phyloP scores from a whole-genome alignment of 441 rosid species.

The Syzygium malaccense region DNA sequence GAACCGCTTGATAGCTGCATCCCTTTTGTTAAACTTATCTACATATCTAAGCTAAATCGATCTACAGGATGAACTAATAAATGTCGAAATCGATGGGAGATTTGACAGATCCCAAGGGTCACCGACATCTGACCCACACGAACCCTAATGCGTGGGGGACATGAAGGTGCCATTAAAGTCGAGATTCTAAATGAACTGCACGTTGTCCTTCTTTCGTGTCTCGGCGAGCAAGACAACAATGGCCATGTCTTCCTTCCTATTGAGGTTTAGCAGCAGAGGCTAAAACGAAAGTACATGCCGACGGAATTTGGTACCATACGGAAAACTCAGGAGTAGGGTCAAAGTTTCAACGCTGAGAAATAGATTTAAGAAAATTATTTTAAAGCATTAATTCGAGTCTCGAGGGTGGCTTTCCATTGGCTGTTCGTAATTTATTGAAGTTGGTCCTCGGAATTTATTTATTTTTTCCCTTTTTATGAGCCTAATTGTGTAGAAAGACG shows the following conservation, averaged over 20 bases:
- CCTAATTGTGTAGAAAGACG: not conserved
- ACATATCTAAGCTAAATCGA: not conserved
- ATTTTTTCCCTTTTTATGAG: not conserved
- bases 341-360: not conserved
- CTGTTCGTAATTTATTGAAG: not conserved
- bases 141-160: not conserved
- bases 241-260: not conserved
- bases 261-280: not conserved
- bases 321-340: not conserved
- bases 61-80: not conserved
- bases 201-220: not conserved
- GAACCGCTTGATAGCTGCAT: not conserved
- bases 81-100: not conserved
- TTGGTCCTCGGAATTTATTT: not conserved
- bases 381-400: not conserved
- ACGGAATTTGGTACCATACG: not conserved
- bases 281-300: not conserved
- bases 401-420: not conserved
- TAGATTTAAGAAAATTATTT: not conserved
- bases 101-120: not conserved
- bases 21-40: not conserved
- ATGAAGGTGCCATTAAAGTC: not conserved
- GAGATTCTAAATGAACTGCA: not conserved
- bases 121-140: not conserved
- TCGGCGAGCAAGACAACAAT: not conserved